Evolutionary conservation across 1,284 basidiomycete species (phyloP).

Genomic region (Ustilago bromivora): DNA sequence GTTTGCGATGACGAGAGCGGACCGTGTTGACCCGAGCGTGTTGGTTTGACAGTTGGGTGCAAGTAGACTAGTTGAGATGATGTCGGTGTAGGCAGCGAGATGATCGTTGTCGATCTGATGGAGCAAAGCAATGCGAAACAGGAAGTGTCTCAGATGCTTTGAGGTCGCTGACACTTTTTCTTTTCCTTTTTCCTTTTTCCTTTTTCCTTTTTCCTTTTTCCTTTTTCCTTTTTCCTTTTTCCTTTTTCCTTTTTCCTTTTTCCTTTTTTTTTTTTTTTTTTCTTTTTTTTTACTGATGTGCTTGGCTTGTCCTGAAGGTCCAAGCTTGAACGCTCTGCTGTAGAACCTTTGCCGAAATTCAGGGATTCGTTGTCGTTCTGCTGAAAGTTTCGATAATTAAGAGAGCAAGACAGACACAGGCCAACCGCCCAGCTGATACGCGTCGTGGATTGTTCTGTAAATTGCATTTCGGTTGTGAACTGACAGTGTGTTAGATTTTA

Average conservation of each 20-base stretch:
- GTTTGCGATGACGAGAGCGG: not conserved
- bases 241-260: too few relatives aligned
- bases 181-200: too few relatives aligned
- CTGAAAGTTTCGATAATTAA: slow-evolving; percentile 9
- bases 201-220: too few relatives aligned
- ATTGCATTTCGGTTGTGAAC: slow-evolving; percentile 8
- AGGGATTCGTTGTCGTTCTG: not conserved
- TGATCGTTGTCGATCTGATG: not conserved
- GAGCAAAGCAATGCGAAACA: slow-evolving; percentile 4
- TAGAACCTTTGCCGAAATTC: not conserved
- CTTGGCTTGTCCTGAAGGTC: slow-evolving; percentile 1
- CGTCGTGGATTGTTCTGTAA: slow-evolving; percentile 3
- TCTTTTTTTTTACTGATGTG: not conserved
- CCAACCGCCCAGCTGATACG: not conserved
- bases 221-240: too few relatives aligned
- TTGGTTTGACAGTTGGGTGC: too few relatives aligned
- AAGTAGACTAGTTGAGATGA: not conserved
- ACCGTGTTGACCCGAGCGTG: not conserved
- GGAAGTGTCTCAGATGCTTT: slow-evolving; percentile 2
- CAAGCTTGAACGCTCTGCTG: slow-evolving; percentile 1
- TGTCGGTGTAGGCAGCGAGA: not conserved
- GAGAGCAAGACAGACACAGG: not conserved
- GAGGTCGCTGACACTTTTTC: not conserved
- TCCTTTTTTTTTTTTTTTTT: too few relatives aligned
- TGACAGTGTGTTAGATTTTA: not conserved